Evolutionary conservation across 768 basidiomycete species (phyloP).

Genomic region (Coprinellus micaceus): DNA sequence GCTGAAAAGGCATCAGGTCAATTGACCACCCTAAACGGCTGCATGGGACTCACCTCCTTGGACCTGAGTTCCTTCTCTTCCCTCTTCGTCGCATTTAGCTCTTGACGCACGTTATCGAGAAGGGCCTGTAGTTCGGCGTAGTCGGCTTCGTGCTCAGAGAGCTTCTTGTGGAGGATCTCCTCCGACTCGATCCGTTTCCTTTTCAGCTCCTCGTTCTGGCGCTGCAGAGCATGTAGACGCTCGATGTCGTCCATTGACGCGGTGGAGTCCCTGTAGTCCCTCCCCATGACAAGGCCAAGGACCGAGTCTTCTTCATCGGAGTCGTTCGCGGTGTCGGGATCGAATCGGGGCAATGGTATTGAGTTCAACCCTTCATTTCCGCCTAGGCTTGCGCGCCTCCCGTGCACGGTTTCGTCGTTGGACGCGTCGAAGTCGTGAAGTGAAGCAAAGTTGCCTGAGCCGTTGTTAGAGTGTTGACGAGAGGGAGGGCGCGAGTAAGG

Average conservation of each 20-base stretch:
- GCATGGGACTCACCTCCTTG: conserved; percentile 67
- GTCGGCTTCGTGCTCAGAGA: conserved; percentile 77
- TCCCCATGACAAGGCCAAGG: conserved; percentile 59
- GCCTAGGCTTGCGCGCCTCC: conserved; percentile 18
- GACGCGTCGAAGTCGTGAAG: conserved; percentile 36
- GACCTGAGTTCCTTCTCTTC: conserved; percentile 90
- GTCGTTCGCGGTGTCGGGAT: conserved; percentile 42
- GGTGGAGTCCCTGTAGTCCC: conserved; percentile 55
- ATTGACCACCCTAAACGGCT: conserved; percentile 1
- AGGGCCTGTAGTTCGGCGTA: conserved; percentile 74
- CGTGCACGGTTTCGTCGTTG: conserved; percentile 36
- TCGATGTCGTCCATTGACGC: conserved; percentile 72
- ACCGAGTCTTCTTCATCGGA: conserved; percentile 52
- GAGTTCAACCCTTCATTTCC: conserved; percentile 42
- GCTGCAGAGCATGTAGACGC: conserved; percentile 66
- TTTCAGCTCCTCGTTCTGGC: conserved; percentile 70
- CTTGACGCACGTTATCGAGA: conserved; percentile 74
- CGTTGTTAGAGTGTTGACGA: conserved; percentile 47
- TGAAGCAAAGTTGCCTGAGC: conserved; percentile 16
- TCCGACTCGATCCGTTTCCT: conserved; percentile 76
- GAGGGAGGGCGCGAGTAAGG: conserved; percentile 61
- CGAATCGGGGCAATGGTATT: conserved; percentile 51
- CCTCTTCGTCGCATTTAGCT: conserved; percentile 75
- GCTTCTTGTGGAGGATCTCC: conserved; percentile 56
- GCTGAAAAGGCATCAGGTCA: conserved; percentile 33